These are phyloP conservation scores for Venturia nashicola DNA, from an alignment of 2,329 filamentous ascomycete species.

Conservation along the genomic window DNA sequence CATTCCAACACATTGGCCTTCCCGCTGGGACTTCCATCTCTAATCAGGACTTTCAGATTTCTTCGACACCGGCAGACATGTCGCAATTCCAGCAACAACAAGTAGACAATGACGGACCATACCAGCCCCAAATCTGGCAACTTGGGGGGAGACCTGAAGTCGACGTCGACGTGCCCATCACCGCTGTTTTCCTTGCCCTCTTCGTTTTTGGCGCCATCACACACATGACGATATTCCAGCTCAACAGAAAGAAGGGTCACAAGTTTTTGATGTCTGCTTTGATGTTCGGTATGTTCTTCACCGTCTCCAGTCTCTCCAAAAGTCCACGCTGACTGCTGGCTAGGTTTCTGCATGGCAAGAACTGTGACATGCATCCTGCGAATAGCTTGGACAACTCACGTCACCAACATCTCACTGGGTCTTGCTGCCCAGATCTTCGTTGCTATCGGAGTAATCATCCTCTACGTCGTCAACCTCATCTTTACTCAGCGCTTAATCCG, in stretches of 20 bases:
- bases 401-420: slow-evolving; percentile 32
- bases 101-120: neutral
- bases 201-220: slow-evolving; percentile 26
- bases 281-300: slow-evolving; percentile 25
- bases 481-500: slow-evolving; percentile 65
- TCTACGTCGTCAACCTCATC: slow-evolving; percentile 69
- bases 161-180: slow-evolving; percentile 27
- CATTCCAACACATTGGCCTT: neutral
- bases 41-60: neutral
- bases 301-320: neutral
- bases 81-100: neutral
- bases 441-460: slow-evolving; percentile 58
- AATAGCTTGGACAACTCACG: slow-evolving; percentile 20
- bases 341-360: slow-evolving; percentile 32
- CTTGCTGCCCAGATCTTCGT: slow-evolving; percentile 57
- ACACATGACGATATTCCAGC: slow-evolving; percentile 30
- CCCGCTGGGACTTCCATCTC: neutral
- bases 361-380: slow-evolving; percentile 27
- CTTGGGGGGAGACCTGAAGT: slow-evolving; percentile 25
- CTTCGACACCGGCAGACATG: neutral
- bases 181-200: slow-evolving; percentile 28
- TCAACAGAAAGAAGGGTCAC: slow-evolving; percentile 25
- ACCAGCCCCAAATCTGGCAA: slow-evolving; percentile 4
- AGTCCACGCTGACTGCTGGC: neutral
- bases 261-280: slow-evolving; percentile 29